Evolutionary conservation across 345 rosid species (phyloP).

Genomic region (Populus simonii): DNA sequence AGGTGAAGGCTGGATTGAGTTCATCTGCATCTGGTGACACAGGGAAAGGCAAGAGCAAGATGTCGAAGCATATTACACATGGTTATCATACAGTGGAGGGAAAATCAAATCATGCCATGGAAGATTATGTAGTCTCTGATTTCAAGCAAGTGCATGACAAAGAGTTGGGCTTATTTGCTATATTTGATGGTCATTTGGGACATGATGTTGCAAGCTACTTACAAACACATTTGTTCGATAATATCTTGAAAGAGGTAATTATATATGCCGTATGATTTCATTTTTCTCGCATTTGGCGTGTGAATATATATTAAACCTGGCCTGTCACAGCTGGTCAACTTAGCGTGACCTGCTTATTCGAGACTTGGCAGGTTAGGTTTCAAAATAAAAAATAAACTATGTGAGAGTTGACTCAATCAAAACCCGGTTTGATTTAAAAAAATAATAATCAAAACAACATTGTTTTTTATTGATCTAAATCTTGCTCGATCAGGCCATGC

Average conservation of each 20-base stretch:
- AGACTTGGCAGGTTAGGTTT: no score
- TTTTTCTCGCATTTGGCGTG: background rate
- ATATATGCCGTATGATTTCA: background rate
- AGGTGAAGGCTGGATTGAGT: slow-evolving; percentile 57
- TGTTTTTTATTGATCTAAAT: no score
- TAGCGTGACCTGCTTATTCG: no score
- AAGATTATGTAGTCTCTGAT: slow-evolving; percentile 65
- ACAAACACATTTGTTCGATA: slow-evolving; percentile 64
- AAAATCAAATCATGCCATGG: slow-evolving; percentile 78
- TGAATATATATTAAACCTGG: no score
- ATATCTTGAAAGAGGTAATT: slow-evolving; percentile 68
- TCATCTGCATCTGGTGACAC: slow-evolving; percentile 44
- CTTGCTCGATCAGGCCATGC: no score
- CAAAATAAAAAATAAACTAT: no score
- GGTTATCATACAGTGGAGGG: slow-evolving; percentile 77
- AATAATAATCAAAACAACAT: no score
- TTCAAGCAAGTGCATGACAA: slow-evolving; percentile 45
- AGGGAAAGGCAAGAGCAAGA: slow-evolving; percentile 78
- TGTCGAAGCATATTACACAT: slow-evolving; percentile 54
- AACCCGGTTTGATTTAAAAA: no score
- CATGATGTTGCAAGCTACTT: slow-evolving; percentile 75
- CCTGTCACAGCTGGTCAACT: no score
- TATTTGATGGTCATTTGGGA: slow-evolving; percentile 88
- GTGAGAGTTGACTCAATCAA: no score
- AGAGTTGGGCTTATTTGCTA: slow-evolving; percentile 79